A percentile compares a stretch with the other conserved stretches of the same genome.
Evolutionary conservation across 176 grass and related monocot species (phyloP).

Genomic region (Avena atlantica): DNA sequence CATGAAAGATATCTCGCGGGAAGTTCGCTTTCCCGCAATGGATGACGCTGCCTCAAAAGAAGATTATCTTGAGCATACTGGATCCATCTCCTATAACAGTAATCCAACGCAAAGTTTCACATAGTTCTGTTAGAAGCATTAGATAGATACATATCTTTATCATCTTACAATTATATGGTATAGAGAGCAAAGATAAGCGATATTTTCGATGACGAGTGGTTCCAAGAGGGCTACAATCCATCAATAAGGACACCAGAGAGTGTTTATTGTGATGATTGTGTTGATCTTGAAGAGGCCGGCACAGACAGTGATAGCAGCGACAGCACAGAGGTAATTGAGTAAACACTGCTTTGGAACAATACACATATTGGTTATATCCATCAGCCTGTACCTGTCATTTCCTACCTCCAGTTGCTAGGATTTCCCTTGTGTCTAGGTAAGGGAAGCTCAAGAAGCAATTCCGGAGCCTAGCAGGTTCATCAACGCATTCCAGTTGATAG

Average conservation of each 20-base stretch:
- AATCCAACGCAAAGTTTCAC: neutral
- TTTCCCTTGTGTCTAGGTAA: slow-evolving; percentile 48
- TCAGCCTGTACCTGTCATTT: neutral
- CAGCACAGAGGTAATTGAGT: slow-evolving; percentile 11
- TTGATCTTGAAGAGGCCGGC: slow-evolving; percentile 41
- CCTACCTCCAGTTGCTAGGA: neutral
- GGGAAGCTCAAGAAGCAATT: neutral
- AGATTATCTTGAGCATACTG: slow-evolving; percentile 69
- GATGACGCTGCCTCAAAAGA: slow-evolving; percentile 63
- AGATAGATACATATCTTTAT: neutral
- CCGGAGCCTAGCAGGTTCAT: slow-evolving; percentile 50
- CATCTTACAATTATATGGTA: slow-evolving; percentile 23
- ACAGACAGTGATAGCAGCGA: slow-evolving; percentile 31
- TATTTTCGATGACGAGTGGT: slow-evolving; percentile 72
- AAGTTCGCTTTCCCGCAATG: slow-evolving; percentile 67
- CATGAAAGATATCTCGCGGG: slow-evolving; percentile 65
- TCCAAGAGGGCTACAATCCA: slow-evolving; percentile 53
- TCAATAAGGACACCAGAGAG: slow-evolving; percentile 36
- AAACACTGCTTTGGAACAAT: neutral
- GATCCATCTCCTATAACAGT: slow-evolving; percentile 60
- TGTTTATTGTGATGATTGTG: slow-evolving; percentile 19
- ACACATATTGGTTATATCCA: neutral
- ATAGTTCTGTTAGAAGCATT: neutral
- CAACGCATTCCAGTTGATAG: slow-evolving; percentile 69
- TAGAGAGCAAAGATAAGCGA: slow-evolving; percentile 67